Percentiles rank a stretch among this genome's conserved stretches.
These are phyloP conservation scores for baker's yeast (Saccharomyces cerevisiae) DNA, from an alignment of 805 yeast genomes.

Conservation along the genomic window DNA sequence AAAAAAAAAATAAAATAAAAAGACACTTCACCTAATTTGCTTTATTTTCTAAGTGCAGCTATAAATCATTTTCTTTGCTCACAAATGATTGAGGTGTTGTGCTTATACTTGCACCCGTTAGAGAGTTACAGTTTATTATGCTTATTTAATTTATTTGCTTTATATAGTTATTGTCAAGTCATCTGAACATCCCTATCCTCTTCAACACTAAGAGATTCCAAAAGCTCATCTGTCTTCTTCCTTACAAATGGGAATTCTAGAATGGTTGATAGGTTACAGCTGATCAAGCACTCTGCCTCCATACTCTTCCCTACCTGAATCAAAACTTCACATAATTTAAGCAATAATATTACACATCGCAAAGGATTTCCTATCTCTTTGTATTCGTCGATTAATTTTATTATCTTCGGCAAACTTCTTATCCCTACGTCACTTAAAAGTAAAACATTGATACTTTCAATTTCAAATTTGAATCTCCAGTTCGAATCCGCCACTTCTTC, in stretches of 20 bases:
- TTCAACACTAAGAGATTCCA: not conserved
- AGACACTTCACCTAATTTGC: not conserved
- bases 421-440: slow-evolving; percentile 37
- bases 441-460: slow-evolving; percentile 25
- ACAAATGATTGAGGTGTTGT: not conserved
- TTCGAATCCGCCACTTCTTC: slow-evolving; percentile 22
- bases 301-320: slow-evolving; percentile 34
- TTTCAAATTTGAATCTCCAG: slow-evolving; percentile 24
- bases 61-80: not conserved
- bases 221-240: not conserved
- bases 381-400: slow-evolving; percentile 44
- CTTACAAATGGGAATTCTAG: slow-evolving; percentile 4
- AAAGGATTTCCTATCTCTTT: slow-evolving; percentile 39
- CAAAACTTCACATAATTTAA: slow-evolving; percentile 40
- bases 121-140: not conserved
- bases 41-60: not conserved
- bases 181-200: not conserved
- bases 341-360: slow-evolving; percentile 39
- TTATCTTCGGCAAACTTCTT: slow-evolving; percentile 42
- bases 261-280: slow-evolving; percentile 2
- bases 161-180: not conserved
- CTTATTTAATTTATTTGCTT: not conserved
- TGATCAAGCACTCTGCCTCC: slow-evolving; percentile 28
- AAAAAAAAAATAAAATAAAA: not conserved
- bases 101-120: not conserved